A percentile compares a stretch with the other conserved stretches of the same genome.
Conservation (phyloP, 352 stramenopile species). For the Phytophthora pistaciae region DNA sequence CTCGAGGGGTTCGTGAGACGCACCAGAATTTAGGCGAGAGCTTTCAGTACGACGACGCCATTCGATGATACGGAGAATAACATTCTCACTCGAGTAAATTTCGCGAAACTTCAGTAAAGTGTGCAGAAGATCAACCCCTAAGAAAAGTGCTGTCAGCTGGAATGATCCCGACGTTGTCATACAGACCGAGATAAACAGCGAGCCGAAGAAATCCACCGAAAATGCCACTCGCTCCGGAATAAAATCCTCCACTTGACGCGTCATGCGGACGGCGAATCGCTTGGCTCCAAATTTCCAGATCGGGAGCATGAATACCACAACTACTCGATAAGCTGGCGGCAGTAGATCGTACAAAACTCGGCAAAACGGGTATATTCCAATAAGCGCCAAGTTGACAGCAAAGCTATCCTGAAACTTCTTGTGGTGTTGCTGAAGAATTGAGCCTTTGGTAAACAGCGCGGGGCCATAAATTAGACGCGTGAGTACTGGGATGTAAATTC, state of each 20-base stretch:
- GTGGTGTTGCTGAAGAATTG: not conserved
- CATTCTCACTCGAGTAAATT: not conserved
- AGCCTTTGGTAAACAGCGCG: not conserved
- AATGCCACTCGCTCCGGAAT: not conserved
- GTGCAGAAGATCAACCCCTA: not conserved
- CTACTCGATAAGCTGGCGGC: not conserved
- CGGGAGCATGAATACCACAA: not conserved
- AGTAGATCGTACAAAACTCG: not conserved
- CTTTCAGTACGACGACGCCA: not conserved
- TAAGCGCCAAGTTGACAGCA: not conserved
- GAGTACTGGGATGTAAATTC: not conserved
- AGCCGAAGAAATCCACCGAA: not conserved
- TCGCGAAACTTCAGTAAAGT: not conserved
- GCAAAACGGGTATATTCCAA: not conserved
- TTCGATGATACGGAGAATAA: not conserved
- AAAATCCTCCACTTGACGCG: not conserved
- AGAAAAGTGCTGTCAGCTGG: not conserved
- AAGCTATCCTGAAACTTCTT: not conserved
- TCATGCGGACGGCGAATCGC: not conserved
- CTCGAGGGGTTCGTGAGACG: not conserved
- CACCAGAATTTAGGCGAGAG: not conserved
- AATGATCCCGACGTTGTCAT: not conserved
- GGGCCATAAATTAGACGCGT: not conserved
- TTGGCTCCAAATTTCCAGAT: not conserved
- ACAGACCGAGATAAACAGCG: not conserved